Evolutionary conservation across 2,329 filamentous ascomycete genomes (phyloP).

Genomic region (Penicillium brevicompactum): DNA sequence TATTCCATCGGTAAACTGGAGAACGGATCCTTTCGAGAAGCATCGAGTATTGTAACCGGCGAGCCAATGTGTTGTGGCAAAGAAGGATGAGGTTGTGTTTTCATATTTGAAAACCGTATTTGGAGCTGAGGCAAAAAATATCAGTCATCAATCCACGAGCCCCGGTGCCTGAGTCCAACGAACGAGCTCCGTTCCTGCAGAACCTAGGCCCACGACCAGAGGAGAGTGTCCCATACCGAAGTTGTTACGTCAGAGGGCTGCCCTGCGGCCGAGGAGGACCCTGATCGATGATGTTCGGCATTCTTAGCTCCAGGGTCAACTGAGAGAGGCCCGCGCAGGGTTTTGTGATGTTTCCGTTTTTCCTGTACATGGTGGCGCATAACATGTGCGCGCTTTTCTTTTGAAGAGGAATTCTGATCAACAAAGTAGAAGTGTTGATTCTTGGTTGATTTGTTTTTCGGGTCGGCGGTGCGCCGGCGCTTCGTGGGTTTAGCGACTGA

Average conservation of each 20-base stretch:
- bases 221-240: slow-evolving; percentile 20
- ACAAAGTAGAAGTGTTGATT: slow-evolving; percentile 45
- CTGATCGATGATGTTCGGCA: slow-evolving; percentile 5
- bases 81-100: slow-evolving; percentile 10
- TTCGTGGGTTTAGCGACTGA: slow-evolving; percentile 22
- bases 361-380: slow-evolving; percentile 49
- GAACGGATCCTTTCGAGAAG: slow-evolving; percentile 37
- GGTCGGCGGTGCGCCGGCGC: slow-evolving; percentile 29
- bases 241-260: slow-evolving; percentile 11
- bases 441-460: slow-evolving; percentile 24
- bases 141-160: slow-evolving; percentile 2
- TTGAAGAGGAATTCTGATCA: slow-evolving; percentile 42
- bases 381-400: slow-evolving; percentile 47
- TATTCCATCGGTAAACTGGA: slow-evolving; percentile 30
- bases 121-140: slow-evolving; percentile 14
- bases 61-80: slow-evolving; percentile 16
- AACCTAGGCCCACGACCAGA: background rate
- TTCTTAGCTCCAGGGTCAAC: slow-evolving; percentile 11
- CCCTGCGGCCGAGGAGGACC: background rate
- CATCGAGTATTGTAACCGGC: slow-evolving; percentile 30
- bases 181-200: no score
- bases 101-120: slow-evolving; percentile 15
- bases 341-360: slow-evolving; percentile 38
- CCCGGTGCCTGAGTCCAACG: background rate
- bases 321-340: slow-evolving; percentile 19